Conservation (phyloP, 129 eudicot genomes). For the Chrysanthemum makinoi region DNA sequence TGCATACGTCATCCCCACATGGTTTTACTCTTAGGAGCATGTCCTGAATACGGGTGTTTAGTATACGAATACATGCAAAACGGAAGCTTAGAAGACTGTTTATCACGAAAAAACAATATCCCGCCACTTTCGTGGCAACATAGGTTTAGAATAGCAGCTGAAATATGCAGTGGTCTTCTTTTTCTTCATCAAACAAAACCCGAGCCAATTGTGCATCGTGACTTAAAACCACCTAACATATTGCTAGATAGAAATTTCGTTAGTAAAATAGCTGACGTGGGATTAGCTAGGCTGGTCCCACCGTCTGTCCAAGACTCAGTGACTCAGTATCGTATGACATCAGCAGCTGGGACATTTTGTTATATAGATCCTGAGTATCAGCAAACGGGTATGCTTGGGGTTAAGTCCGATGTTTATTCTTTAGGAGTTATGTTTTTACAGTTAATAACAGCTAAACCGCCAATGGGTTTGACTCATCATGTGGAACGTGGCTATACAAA, state of each 20-base stretch:
- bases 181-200: background rate
- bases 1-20: background rate
- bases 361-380: slow-evolving; percentile 2
- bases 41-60: background rate
- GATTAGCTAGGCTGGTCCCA: background rate
- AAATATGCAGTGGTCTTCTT: background rate
- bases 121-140: background rate
- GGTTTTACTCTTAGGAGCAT: background rate
- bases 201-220: background rate
- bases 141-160: background rate
- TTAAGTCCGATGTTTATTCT: background rate
- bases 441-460: background rate
- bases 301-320: background rate
- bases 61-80: slow-evolving; percentile 9
- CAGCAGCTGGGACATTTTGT: background rate
- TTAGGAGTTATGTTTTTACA: background rate
- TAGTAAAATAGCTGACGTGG: slow-evolving; percentile 1
- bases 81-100: background rate
- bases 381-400: background rate
- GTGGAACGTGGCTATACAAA: background rate
- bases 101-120: background rate
- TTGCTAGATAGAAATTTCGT: background rate
- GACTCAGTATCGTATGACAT: background rate
- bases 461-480: background rate
- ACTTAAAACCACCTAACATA: slow-evolving; percentile 5